Conservation (phyloP, 2,329 filamentous ascomycete species). For the Tolypocladium tropicale region DNA sequence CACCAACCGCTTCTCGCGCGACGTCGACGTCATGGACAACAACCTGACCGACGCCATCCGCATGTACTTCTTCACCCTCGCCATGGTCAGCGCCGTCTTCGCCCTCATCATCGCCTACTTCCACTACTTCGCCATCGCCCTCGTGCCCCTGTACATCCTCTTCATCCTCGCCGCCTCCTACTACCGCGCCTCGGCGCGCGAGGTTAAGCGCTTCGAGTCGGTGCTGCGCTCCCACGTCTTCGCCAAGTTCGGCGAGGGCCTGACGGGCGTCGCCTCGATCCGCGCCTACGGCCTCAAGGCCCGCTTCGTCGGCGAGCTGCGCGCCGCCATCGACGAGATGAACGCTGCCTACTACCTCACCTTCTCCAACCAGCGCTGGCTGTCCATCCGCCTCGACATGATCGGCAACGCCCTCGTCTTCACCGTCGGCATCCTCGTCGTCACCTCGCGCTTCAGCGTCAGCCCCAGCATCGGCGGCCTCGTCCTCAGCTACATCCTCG, state of each 20-base stretch:
- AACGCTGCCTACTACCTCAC: conserved; percentile 90
- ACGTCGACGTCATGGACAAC: conserved; percentile 96
- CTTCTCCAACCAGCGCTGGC: conserved; percentile 91
- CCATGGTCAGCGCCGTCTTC: conserved; percentile 75
- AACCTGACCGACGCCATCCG: conserved; percentile 79
- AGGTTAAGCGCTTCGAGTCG: conserved; percentile 90
- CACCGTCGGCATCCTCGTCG: conserved; percentile 78
- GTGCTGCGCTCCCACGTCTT: conserved; percentile 82
- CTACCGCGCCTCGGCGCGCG: conserved; percentile 82
- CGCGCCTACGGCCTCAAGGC: conserved; percentile 77
- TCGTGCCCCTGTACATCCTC: conserved; percentile 56
- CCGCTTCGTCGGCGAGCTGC: conserved; percentile 62
- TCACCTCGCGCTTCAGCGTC: conserved; percentile 81
- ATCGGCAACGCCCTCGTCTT: conserved; percentile 82
- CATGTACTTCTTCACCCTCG: conserved; percentile 83
- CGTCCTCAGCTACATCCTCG: conserved; percentile 85
- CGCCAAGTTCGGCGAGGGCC: conserved; percentile 81
- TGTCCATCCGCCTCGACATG: conserved; percentile 73
- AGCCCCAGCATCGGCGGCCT: conserved; percentile 76
- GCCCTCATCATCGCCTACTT: conserved; percentile 91
- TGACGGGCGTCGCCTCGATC: conserved; percentile 76
- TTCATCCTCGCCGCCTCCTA: conserved; percentile 79
- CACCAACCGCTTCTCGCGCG: conserved; percentile 90
- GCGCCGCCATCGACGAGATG: conserved; percentile 76
- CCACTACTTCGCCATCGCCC: conserved; percentile 65